Conservation (phyloP, 768 basidiomycete species). For the Macrolepiota fuliginosa region DNA sequence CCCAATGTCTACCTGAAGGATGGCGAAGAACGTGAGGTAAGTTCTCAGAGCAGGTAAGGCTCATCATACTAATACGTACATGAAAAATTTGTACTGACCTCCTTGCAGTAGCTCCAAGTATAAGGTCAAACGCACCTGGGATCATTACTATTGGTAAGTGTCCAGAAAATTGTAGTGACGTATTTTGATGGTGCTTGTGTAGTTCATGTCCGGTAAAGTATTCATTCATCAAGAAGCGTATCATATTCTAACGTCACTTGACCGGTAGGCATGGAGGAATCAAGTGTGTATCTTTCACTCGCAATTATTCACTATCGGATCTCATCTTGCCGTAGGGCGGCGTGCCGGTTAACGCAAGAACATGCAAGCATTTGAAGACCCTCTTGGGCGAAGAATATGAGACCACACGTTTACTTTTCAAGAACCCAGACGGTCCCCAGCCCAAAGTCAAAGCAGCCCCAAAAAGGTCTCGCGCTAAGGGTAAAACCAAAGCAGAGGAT, state of each 20-base stretch:
- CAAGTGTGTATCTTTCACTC: conserved; percentile 21
- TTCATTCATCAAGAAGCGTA: not conserved
- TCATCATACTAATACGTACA: not conserved
- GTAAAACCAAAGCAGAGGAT: conserved; percentile 24
- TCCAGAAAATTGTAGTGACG: not conserved
- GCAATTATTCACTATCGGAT: not conserved
- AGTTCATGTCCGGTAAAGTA: conserved; percentile 33
- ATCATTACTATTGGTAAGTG: conserved; percentile 37
- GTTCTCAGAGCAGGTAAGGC: conserved; percentile 26
- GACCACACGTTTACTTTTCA: conserved; percentile 30
- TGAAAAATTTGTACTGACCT: not conserved
- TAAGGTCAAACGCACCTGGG: conserved; percentile 37
- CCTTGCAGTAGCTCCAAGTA: conserved; percentile 22
- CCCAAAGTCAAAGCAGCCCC: conserved; percentile 13
- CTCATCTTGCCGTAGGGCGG: conserved; percentile 20
- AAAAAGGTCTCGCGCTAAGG: conserved; percentile 23
- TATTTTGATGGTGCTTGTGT: not conserved
- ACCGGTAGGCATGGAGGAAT: conserved; percentile 32
- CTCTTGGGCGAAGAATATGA: conserved; percentile 38
- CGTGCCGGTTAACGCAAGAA: conserved; percentile 34
- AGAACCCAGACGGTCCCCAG: conserved; percentile 32
- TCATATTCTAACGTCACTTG: not conserved
- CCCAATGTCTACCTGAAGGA: conserved; percentile 37
- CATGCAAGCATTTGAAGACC: conserved; percentile 36
- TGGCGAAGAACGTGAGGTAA: conserved; percentile 24